Evolutionary conservation across 2,329 filamentous ascomycete species (phyloP).

Genomic region (Sclerotinia borealis): DNA sequence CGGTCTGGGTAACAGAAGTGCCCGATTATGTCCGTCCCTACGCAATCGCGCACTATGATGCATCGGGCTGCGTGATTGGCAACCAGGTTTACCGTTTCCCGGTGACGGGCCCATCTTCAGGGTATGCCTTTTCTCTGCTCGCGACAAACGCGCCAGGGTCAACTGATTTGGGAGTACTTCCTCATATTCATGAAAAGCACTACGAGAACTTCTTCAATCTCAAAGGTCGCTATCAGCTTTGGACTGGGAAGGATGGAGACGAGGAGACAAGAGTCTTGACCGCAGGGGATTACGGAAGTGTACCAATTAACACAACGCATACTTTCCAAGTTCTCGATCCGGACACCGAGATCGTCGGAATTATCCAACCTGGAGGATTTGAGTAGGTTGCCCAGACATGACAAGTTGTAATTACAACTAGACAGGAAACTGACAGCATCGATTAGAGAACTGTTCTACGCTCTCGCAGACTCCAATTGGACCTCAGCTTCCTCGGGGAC

Average conservation of each 20-base stretch:
- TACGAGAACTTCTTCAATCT: slow-evolving; percentile 39
- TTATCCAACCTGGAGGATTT: slow-evolving; percentile 43
- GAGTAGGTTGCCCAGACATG: slow-evolving; percentile 31
- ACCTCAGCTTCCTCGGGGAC: slow-evolving; percentile 34
- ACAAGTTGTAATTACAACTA: background rate
- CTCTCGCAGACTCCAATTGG: slow-evolving; percentile 28
- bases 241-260: slow-evolving; percentile 32
- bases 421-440: background rate
- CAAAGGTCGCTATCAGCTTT: slow-evolving; percentile 42
- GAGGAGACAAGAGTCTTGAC: slow-evolving; percentile 37
- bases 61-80: slow-evolving; percentile 30
- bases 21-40: slow-evolving; percentile 24
- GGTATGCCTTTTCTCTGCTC: slow-evolving; percentile 40
- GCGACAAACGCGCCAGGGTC: slow-evolving; percentile 38
- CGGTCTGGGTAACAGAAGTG: slow-evolving; percentile 23
- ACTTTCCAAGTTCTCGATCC: slow-evolving; percentile 44
- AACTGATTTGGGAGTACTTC: slow-evolving; percentile 31
- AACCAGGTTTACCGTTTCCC: slow-evolving; percentile 38
- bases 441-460: slow-evolving; percentile 37
- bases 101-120: slow-evolving; percentile 41
- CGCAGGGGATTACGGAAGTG: slow-evolving; percentile 41
- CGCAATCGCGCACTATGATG: slow-evolving; percentile 22
- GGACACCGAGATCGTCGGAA: slow-evolving; percentile 42
- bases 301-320: slow-evolving; percentile 41
- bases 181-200: slow-evolving; percentile 38